Evolutionary conservation across 441 rosid species (phyloP), one percentile per base, ranked within the genome.

Genomic region (Isatis lusitanica): DNA sequence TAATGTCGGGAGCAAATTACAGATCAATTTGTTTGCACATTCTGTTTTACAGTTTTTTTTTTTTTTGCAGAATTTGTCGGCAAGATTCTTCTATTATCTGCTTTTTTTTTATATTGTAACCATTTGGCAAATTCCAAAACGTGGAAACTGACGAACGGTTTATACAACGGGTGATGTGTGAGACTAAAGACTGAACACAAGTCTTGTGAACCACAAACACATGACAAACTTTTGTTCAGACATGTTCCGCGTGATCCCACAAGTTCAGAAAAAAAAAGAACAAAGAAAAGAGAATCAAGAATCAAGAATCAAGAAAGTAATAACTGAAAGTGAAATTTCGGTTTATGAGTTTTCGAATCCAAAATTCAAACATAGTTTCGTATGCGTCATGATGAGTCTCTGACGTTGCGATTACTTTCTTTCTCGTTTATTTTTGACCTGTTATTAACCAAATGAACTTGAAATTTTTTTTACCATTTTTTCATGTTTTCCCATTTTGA

Each of bases 161-260:
- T 21, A 12, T 26, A 53, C 59, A 75, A 75, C 64, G 74, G 42
- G 43, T 68, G 74, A 52, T 44, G 51, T 75, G 79, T 68, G 74
- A 68, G 55, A 52, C 42, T 68, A 68, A 75, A 61, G 69, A 62
- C 43, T 50, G 21, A 43, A 60, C 63, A 62, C 69, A 68, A 61
- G 66, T 68, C 74, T 63, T 75, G 79, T 75, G 79, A 21, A 75
- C 60, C 71, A 63, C 59, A 75, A 44, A 42, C 64, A 75, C 74
- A 39, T 26, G 24, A 62, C 42, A 52, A 2, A 16, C 30, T 21
- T 50, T 17, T 28, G 5, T 36, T 17, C 56, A 52, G 65, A 68
- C 79, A 62, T 75, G 75, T 70, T 75, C 26, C 18, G 60, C 56
- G 75, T 61, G 64, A 61, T 75, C 74, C 70, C 74, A 62, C 63